Evolutionary conservation across 73 alveolate genomes (phyloP).

Genomic region (Tetrahymena elliotti): DNA sequence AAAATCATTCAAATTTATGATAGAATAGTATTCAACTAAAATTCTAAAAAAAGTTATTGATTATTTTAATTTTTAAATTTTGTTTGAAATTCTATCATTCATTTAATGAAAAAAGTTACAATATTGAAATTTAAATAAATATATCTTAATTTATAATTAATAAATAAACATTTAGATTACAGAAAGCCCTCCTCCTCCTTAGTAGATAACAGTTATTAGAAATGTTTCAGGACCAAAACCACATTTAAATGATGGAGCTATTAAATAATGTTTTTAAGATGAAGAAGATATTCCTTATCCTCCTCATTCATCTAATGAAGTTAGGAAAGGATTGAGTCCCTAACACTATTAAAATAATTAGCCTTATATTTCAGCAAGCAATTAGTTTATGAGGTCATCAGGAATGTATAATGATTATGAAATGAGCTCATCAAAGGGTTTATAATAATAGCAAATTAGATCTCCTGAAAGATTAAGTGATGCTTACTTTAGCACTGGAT

Average conservation of each 20-base stretch:
- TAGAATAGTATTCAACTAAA: too few species aligned
- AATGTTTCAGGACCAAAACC: background rate
- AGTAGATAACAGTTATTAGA: background rate
- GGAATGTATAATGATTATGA: background rate
- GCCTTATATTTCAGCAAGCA: background rate
- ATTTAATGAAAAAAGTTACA: too few species aligned
- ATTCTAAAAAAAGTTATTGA: too few species aligned
- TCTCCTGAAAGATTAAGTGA: background rate
- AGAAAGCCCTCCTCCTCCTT: background rate
- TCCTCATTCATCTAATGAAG: background rate
- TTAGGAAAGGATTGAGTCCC: background rate
- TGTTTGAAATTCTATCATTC: background rate
- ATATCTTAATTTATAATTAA: background rate
- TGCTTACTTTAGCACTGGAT: background rate
- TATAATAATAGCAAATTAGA: background rate
- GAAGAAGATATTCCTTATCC: background rate
- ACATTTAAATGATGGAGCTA: background rate
- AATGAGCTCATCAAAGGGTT: background rate
- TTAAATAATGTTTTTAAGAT: background rate
- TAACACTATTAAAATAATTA: background rate
- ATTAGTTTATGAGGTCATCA: background rate
- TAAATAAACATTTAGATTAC: background rate
- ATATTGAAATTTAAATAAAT: background rate
- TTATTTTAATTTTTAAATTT: too few species aligned
- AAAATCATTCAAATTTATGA: too few species aligned